Base-by-base conservation (phyloP, 306 rosid genomes). In the Prosopis cineraria region DNA sequence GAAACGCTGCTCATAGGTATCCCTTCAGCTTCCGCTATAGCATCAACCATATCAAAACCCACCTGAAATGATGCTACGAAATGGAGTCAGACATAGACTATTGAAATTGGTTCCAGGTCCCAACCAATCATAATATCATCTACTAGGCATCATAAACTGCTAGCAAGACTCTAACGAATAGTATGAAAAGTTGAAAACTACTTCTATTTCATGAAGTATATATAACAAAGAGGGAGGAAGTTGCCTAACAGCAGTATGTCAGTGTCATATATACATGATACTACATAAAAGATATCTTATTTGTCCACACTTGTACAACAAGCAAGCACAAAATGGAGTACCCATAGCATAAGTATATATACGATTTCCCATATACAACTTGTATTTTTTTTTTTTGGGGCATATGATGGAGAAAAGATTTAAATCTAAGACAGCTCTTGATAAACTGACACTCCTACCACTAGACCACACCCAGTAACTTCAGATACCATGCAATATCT, bases 1-100 rank as follows among this genome's bases (percentile, higher is more conserved):
- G 97, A 90, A 80, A 89, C 90, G 3, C 82, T 84, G 82, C 65
- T 90, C 75, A 89, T 80, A 34, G 92, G 77, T 68, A 92, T 92
- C 79, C 97, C 95, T 86, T 92, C 97, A 80, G 97, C 90, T 84
- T 89, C 97, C 59, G 97, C 98, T 50, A 94, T 88, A 69, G 90
- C 37, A 84, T 95, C 97, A 85, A 95, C 93, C 96, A 95, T 86
- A 87, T 89, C 97, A 79, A 95, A 92, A 41, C 98, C 98, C 86
- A 92, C 95, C 98, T 94, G 84, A 53, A 87, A 76, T 62, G 62
- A 36, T 64, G 17, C 63, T 50, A 66, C 75, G 33, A 43, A 39
- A 25, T 58, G 69, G 19, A 43, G 65, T 78, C 62, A 72, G 45
- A 31, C 44, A 53, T 33, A 34, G 31, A 45, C 16, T 33, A 59